phyloP scores from a whole-genome alignment of 441 rosid genomes.

The Croton laevigatus region DNA sequence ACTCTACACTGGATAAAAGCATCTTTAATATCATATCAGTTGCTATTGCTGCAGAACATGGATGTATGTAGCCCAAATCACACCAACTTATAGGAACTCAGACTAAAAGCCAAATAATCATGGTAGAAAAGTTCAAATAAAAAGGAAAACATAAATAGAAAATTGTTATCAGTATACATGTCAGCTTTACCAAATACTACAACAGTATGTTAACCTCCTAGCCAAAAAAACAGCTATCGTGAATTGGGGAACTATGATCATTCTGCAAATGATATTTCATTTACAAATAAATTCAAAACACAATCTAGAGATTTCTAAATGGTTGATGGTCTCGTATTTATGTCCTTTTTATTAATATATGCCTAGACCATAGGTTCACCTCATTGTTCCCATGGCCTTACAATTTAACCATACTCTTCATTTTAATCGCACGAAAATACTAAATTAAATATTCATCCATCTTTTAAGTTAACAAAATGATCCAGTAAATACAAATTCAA shows the following conservation, averaged over 20 bases:
- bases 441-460: neutral
- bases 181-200: too few relatives aligned
- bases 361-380: neutral
- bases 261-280: neutral
- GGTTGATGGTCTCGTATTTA: neutral
- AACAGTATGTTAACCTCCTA: too few relatives aligned
- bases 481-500: neutral
- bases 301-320: neutral
- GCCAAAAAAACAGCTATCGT: neutral
- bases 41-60: neutral
- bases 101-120: neutral
- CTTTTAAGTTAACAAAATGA: neutral
- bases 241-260: neutral
- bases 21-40: neutral
- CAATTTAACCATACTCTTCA: neutral
- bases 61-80: neutral
- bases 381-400: neutral
- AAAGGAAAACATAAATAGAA: too few relatives aligned
- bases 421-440: neutral
- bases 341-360: neutral
- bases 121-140: too few relatives aligned
- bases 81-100: neutral
- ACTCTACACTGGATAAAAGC: constrained; percentile 6
- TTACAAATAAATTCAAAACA: neutral
- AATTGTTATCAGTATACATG: too few relatives aligned